Base-by-base conservation (phyloP, 495 filamentous ascomycete genomes). In the Hypoxylon perforatum region DNA sequence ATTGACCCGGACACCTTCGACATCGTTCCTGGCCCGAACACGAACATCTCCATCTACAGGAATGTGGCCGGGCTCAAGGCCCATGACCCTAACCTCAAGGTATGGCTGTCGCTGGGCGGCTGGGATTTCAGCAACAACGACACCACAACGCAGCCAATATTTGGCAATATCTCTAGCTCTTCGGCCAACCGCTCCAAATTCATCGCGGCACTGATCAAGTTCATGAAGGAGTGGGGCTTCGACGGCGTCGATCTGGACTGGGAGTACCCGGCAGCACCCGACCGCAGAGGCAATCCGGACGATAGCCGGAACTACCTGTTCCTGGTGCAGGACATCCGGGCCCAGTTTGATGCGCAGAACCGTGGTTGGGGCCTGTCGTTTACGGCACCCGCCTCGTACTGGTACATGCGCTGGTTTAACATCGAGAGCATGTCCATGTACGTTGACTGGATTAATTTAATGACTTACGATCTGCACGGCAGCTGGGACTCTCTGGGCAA, bases 241-340 rank as follows among this genome's bases (percentile, higher is more conserved):
- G 73, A 84, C 47, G 88, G 87, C 0, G 70, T 87, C 1, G 86
- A 89, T 61, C 45, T 88, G 11, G 86, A 87, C 65, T 88, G 86
- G 85, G 83, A 87, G 35, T 87, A 84, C 65, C 84, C 84, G 0
- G 77, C 18, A 0, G 74, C 77, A 4, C 22, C 57, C 9, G 80
- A 83, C 2, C 75, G 79, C 12, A 68, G 76, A 11, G 83, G 84
- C 0, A 47, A 57, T 0, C 19, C 42, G 4, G 75, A 44, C 12
- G 84, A 87, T 63, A 73, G 47, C 4, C 65, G 25, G 0, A 85
- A 86, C 54, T 81, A 75, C 57, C 75, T 80, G 0, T 19, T 15
- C 0, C 70, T 87, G 4, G 47, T 86, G 2, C 73, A 74, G 21
- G 80, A 84, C 36, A 70, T 87, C 66, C 45, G 75, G 11, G 60